phyloP scores from a whole-genome alignment of 73 alveolate species.

The Tetrahymena malaccensis region DNA sequence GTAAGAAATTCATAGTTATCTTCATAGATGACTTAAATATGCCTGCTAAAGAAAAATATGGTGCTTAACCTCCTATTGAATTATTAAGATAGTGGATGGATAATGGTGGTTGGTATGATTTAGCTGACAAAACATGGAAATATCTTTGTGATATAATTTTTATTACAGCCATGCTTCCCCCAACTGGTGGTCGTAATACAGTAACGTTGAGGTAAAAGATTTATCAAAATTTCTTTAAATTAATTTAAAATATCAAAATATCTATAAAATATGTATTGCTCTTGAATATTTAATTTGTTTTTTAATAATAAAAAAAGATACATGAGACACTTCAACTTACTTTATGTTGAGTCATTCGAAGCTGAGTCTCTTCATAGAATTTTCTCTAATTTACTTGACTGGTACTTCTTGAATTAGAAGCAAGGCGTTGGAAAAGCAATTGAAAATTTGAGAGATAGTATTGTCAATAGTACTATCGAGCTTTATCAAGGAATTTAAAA shows the following conservation, averaged over 20 bases:
- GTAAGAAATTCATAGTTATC: slow-evolving; percentile 72
- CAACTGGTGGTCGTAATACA: slow-evolving; percentile 96
- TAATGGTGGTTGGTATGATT: slow-evolving; percentile 98
- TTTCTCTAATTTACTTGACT: slow-evolving; percentile 87
- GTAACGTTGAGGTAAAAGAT: slow-evolving; percentile 54
- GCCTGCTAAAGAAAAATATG: slow-evolving; percentile 99
- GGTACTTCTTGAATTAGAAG: slow-evolving; percentile 80
- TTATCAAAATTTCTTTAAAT: background rate
- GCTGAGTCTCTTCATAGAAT: slow-evolving; percentile 80
- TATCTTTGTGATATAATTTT: slow-evolving; percentile 78
- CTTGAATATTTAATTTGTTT: no score
- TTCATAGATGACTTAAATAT: slow-evolving; percentile 99
- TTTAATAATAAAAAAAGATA: slow-evolving; percentile 15
- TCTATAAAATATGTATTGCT: no score
- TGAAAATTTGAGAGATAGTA: slow-evolving; percentile 50
- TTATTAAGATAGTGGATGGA: slow-evolving; percentile 99
- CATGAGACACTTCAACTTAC: slow-evolving; percentile 81
- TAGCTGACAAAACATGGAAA: slow-evolving; percentile 83
- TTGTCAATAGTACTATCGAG: slow-evolving; percentile 74
- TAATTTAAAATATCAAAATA: slow-evolving; percentile 39
- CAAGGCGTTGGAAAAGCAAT: slow-evolving; percentile 50
- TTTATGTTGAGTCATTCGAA: slow-evolving; percentile 90
- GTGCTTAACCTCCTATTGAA: slow-evolving; percentile 99
- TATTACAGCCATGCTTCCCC: slow-evolving; percentile 99
- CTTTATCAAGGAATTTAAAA: slow-evolving; percentile 65